Evolutionary conservation across 2,329 filamentous ascomycete species (phyloP).

Genomic region (Ophiostoma montium): DNA sequence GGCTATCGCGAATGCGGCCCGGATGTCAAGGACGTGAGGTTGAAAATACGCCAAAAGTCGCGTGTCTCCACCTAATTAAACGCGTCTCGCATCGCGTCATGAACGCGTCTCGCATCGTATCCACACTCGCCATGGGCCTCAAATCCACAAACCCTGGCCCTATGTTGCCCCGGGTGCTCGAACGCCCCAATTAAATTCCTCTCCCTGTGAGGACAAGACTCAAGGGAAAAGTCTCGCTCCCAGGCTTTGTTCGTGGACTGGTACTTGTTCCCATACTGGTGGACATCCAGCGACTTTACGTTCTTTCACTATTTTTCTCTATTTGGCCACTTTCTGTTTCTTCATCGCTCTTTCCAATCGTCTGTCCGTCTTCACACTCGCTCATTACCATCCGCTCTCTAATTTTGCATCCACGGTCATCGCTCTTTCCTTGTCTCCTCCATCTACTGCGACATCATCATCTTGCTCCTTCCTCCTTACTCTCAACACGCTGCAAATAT

Average conservation of each 20-base stretch:
- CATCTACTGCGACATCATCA: background rate
- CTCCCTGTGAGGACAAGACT: background rate
- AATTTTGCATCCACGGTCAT: background rate
- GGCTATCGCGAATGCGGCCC: background rate
- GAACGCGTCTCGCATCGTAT: background rate
- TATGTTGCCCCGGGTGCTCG: constrained; percentile 1
- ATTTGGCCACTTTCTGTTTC: background rate
- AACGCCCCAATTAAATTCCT: background rate
- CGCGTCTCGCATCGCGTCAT: background rate
- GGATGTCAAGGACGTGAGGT: background rate
- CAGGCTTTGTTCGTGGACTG: background rate
- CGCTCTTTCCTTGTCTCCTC: background rate
- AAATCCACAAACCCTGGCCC: background rate
- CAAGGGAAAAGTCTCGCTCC: background rate
- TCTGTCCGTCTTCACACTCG: no score
- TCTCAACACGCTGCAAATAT: background rate
- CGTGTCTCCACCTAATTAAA: background rate
- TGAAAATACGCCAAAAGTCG: background rate
- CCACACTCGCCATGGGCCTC: background rate
- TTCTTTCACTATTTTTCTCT: background rate
- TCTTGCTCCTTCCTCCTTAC: background rate
- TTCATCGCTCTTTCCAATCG: background rate
- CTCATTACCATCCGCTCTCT: background rate
- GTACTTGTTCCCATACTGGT: background rate
- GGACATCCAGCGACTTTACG: background rate